Evolutionary conservation across 306 rosid genomes (phyloP).

Genomic region (Biancaea sappan): DNA sequence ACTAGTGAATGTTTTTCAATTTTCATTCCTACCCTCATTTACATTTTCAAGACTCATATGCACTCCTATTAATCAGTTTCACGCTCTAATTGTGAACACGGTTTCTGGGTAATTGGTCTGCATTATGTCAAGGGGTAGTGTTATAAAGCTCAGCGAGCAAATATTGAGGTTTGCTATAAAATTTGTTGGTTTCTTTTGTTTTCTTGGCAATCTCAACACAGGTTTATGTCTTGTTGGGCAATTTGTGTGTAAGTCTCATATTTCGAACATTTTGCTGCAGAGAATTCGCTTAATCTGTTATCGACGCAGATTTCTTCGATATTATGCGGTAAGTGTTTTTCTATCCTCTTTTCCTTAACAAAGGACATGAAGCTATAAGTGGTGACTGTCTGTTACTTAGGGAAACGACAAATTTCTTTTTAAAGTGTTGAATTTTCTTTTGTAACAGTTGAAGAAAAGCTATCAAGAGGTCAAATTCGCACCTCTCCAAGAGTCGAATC

Average conservation of each 20-base stretch:
- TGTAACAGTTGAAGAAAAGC: not conserved
- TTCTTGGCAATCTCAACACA: not conserved
- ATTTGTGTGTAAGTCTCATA: not conserved
- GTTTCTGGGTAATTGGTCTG: not conserved
- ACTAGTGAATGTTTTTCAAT: conserved; percentile 33
- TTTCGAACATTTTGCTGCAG: conserved; percentile 50
- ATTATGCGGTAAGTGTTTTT: conserved; percentile 54
- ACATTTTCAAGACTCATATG: conserved; percentile 2
- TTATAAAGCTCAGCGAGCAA: not conserved
- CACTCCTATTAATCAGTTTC: not conserved
- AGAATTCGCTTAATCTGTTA: conserved; percentile 30
- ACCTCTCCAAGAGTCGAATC: not conserved
- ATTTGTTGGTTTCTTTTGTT: conserved; percentile 20
- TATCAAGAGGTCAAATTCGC: not conserved
- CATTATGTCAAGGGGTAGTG: conserved; percentile 25
- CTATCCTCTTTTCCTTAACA: not conserved
- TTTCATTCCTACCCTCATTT: conserved; percentile 22
- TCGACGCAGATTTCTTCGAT: conserved; percentile 39
- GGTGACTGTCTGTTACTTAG: not conserved
- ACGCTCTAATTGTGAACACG: not conserved
- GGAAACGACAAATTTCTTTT: not conserved
- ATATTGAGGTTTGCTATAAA: not conserved
- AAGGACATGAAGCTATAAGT: not conserved
- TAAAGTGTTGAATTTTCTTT: not conserved
- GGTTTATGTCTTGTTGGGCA: not conserved